Evolutionary conservation across 2,329 filamentous ascomycete genomes (phyloP), one percentile per base, ranked within the genome.

Genomic region (Colletotrichum sp.): DNA sequence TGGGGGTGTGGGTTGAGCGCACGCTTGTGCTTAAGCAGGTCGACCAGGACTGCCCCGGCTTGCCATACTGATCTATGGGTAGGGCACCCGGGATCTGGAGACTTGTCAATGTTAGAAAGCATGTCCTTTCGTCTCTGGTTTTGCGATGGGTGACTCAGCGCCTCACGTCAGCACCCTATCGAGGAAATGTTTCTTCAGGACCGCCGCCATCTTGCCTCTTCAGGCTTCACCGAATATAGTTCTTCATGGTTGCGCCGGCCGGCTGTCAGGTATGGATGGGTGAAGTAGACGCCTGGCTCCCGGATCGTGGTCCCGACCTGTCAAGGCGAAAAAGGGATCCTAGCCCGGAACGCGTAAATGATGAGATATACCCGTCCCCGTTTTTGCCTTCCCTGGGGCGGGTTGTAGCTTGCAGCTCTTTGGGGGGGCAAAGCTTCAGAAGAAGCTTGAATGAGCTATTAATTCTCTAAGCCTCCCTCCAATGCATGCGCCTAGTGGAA

Each of bases 121-220:
- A 26, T 18, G 24, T 28, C 34, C 63, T 44, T 68, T 52, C 10
- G 21, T 32, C 32, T 70, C 57, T 70, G 49, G 65, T 52, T 34
- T 70, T 55, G 24, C n/a, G 36, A 34, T 52, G 36, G 57, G 68
- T 70, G 68, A 70, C 68, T 70, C 68, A 70, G 68, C 68, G 57
- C 68, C 68, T 70, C 68, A 70, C 68, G 68, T 70, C 68, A 70
- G 68, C 68, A 63, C 68, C 68, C 68, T 70, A 70, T 63, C 57
- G 57, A 70, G 44, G 44, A n/a, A 49, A 66, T 32, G 12, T 26
- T 32, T 52, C 24, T 28, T 52, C n/a, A 13, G n/a, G 44, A 24
- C 44, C 44, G 12, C n/a, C n/a, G 10, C 44, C 44, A 5, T 30
- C 24, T 59, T 59, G 44, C n/a, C 44, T 52, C 3, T 52, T 24